phyloP scores from a whole-genome alignment of 1,284 basidiomycete genomes.

The Malassezia sp. region DNA sequence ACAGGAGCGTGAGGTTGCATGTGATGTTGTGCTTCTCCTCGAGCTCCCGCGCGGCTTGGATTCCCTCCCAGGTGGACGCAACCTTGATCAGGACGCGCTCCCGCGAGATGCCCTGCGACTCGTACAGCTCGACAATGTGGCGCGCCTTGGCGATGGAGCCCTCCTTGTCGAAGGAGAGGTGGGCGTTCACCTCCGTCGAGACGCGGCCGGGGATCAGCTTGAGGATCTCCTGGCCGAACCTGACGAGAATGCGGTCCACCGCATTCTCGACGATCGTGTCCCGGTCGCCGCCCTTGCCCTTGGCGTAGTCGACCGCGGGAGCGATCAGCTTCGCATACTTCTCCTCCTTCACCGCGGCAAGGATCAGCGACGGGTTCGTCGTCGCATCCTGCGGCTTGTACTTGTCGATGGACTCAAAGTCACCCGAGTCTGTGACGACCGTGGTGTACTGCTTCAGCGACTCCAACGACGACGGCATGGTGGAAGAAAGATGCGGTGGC shows the following conservation, averaged over 20 bases:
- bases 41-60: constrained; percentile 92
- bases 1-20: constrained; percentile 96
- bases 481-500: background rate
- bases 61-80: constrained; percentile 97
- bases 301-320: constrained; percentile 67
- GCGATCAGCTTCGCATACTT: constrained; percentile 76
- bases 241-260: constrained; percentile 81
- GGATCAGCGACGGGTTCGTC: constrained; percentile 54
- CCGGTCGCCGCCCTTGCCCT: constrained; percentile 55
- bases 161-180: constrained; percentile 89
- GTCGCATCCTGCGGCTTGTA: constrained; percentile 48
- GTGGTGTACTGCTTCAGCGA: constrained; percentile 43
- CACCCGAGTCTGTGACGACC: constrained; percentile 46
- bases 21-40: constrained; percentile 79
- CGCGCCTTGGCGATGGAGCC: constrained; percentile 71
- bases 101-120: constrained; percentile 75
- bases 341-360: constrained; percentile 83
- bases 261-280: constrained; percentile 54
- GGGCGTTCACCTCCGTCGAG: constrained; percentile 96
- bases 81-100: constrained; percentile 94
- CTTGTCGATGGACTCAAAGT: constrained; percentile 43
- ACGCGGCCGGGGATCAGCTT: constrained; percentile 93
- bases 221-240: constrained; percentile 92
- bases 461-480: constrained; percentile 29
- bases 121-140: constrained; percentile 86